Base-by-base conservation (phyloP, 2,329 filamentous ascomycete genomes). In the Penicillium sp. region DNA sequence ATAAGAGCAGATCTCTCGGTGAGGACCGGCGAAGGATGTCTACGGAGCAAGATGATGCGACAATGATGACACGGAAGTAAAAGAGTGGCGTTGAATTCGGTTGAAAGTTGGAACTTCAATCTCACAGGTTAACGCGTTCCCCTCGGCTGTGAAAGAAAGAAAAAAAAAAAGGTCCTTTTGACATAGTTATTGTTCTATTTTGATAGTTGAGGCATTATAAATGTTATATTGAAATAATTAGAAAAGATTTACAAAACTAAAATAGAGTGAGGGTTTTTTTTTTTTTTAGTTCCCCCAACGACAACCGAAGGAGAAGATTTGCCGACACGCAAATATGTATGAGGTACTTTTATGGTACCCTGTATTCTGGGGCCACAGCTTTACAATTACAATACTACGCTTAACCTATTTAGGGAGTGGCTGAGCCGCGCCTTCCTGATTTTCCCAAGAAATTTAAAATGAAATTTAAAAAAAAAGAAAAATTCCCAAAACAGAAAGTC, bases 21-120 rank as follows among this genome's bases (percentile, higher is more conserved):
- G 54, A 48, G 49, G 51, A 63, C 61, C 61, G 62, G 59, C 42
- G 45, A 46, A 42, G 31, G 25, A 36, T 26, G 37, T 61, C 22
- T 22, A 22, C 22, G 22, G 22, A 22, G 4, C 3, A 22, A 54
- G 48, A 66, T 66, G 63, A 66, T 66, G 62, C 58, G 53, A 56
- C 50, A 51, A 66, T 66, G 63, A 66, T 65, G 63, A 63, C 60
- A 61, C 56, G 49, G 60, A 43, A 30, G 37, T 50, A 35, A 26
- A 22, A 9, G 44, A 54, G 58, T 63, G 62, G 62, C 61, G 62
- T 56, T 52, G 52, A 54, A 40, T 36, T 38, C 42, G 45, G 41
- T 45, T 14, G 31, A 50, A 50, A n/a, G 30, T 30, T 49, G 44
- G 26, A 42, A 53, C 22, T 25, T 42, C 47, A 19, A 14, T 35